Evolutionary conservation across 768 basidiomycete genomes (phyloP).

Genomic region (Hypsizygus marmoreus): DNA sequence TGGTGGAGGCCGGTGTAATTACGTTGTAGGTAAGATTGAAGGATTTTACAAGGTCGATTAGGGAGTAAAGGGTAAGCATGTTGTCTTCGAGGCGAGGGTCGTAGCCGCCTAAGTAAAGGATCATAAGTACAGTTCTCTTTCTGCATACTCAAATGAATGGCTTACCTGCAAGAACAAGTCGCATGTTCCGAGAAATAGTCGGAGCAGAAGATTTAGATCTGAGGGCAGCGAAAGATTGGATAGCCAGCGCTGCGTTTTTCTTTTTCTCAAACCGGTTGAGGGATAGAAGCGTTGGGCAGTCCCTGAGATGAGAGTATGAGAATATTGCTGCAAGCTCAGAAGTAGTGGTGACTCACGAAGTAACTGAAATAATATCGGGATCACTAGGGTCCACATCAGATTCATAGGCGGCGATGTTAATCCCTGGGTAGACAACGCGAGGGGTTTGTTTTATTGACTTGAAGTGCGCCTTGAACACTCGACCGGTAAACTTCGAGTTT

Average conservation of each 20-base stretch:
- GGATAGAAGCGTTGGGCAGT: constrained; percentile 77
- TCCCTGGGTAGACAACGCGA: constrained; percentile 92
- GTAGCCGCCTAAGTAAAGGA: constrained; percentile 68
- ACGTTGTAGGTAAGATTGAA: constrained; percentile 61
- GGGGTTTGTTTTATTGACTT: constrained; percentile 62
- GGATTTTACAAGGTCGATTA: constrained; percentile 60
- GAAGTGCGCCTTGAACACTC: constrained; percentile 78
- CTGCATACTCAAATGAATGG: neutral
- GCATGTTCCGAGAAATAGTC: constrained; percentile 39
- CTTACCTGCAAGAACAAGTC: constrained; percentile 81
- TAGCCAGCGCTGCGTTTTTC: constrained; percentile 85
- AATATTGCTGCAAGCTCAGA: neutral
- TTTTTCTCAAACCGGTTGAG: constrained; percentile 96
- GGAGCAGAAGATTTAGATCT: constrained; percentile 25
- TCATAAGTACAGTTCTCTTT: neutral
- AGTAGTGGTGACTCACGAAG: constrained; percentile 50
- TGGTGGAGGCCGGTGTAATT: constrained; percentile 48
- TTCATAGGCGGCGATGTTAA: constrained; percentile 79
- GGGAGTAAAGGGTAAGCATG: constrained; percentile 59
- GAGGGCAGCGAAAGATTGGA: constrained; percentile 72
- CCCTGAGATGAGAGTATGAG: constrained; percentile 31
- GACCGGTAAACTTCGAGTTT: constrained; percentile 89
- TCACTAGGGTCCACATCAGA: constrained; percentile 40
- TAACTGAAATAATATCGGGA: constrained; percentile 53
- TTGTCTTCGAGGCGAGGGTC: constrained; percentile 89